phyloP scores from a whole-genome alignment of 164 flowering plant species.

The Protea cynaroides region DNA sequence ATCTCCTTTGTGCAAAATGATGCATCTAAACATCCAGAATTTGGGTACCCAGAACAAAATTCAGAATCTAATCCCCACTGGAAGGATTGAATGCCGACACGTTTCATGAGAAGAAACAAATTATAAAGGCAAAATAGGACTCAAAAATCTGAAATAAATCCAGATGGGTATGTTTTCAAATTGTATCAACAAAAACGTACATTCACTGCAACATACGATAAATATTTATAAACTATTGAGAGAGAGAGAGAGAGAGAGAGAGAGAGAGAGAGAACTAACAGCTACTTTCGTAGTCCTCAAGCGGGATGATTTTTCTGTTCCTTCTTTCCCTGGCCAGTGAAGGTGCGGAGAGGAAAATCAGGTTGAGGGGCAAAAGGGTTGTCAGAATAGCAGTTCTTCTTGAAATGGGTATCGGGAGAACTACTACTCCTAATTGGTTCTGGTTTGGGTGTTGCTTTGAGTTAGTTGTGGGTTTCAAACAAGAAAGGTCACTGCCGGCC shows the following conservation, averaged over 20 bases:
- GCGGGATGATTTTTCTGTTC: conserved; percentile 56
- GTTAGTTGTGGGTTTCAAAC: conserved; percentile 10
- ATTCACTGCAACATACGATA: too few species aligned
- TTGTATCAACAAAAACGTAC: too few species aligned
- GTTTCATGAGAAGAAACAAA: too few species aligned
- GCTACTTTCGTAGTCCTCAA: conserved; percentile 64
- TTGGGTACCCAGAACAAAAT: too few species aligned
- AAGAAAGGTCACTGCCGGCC: conserved; percentile 12
- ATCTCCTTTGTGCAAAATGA: too few species aligned
- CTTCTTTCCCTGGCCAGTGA: conserved; percentile 76
- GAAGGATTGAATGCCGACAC: too few species aligned
- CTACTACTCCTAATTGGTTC: not conserved
- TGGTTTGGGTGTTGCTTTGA: conserved; percentile 15
- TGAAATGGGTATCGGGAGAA: conserved; percentile 35
- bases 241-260: not conserved
- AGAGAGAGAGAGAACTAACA: conserved; percentile 33
- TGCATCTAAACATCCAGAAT: too few species aligned
- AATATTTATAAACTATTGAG: not conserved
- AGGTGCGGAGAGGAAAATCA: conserved; percentile 34
- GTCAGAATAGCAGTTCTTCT: conserved; percentile 61
- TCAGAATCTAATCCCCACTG: too few species aligned
- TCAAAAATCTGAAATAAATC: too few species aligned
- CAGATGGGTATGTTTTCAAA: too few species aligned
- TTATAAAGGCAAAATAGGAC: too few species aligned
- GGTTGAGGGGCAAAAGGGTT: conserved; percentile 38